A percentile compares a stretch with the other conserved stretches of the same genome.
phyloP scores from a whole-genome alignment of 2,329 filamentous ascomycete genomes.

The Pseudopithomyces maydicus region DNA sequence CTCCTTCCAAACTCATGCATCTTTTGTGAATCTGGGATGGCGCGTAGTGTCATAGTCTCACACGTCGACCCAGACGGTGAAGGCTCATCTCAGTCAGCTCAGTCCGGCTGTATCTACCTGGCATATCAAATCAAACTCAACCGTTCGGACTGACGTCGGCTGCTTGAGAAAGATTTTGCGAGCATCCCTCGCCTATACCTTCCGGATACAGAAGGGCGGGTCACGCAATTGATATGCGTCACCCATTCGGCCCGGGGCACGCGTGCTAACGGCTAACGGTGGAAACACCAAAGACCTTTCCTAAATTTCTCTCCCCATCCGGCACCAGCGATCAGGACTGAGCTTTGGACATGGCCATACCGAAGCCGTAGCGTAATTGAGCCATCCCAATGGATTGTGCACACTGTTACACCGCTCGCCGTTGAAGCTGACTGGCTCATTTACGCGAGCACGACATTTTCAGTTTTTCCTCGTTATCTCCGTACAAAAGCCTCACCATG shows the following conservation, averaged over 20 bases:
- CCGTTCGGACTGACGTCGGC: too few species aligned
- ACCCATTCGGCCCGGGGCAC: not conserved
- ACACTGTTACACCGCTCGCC: not conserved
- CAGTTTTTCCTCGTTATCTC: constrained; percentile 6
- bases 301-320: not conserved
- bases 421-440: constrained; percentile 2
- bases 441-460: constrained; percentile 13
- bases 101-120: too few species aligned
- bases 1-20: too few species aligned
- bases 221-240: not conserved
- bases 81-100: too few species aligned
- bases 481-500: constrained; percentile 4
- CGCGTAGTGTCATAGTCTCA: too few species aligned
- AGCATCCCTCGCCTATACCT: not conserved
- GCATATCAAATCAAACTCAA: too few species aligned
- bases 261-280: not conserved
- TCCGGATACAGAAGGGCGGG: not conserved
- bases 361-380: not conserved
- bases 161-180: not conserved
- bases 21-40: too few species aligned
- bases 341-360: not conserved
- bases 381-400: not conserved
- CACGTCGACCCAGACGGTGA: too few species aligned
- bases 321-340: not conserved
- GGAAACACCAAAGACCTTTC: not conserved